A percentile compares a stretch with the other conserved stretches of the same genome.
Evolutionary conservation across 345 rosid species (phyloP).

Genomic region (Boechera divaricarpa): DNA sequence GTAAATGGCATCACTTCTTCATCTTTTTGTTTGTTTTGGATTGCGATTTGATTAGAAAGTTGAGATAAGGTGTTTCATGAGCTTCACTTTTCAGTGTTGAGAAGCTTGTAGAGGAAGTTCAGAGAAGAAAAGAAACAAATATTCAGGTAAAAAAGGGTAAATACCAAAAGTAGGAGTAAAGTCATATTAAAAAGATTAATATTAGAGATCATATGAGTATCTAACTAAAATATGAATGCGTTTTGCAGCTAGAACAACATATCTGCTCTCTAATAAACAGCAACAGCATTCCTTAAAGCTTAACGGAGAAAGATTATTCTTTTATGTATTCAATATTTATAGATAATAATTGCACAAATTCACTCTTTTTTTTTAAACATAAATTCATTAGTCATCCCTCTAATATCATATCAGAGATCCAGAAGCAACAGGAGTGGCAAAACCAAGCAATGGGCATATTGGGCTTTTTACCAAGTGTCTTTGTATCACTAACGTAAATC

Average conservation of each 20-base stretch:
- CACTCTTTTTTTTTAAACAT: not conserved
- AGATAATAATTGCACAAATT: slow-evolving; percentile 1
- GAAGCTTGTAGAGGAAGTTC: slow-evolving; percentile 75
- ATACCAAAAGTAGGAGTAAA: not conserved
- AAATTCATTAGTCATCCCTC: not conserved
- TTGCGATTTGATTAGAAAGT: not conserved
- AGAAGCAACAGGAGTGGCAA: slow-evolving; percentile 10
- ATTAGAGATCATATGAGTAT: not conserved
- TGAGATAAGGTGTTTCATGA: slow-evolving; percentile 22
- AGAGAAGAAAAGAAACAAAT: slow-evolving; percentile 66
- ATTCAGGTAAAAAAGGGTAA: slow-evolving; percentile 53
- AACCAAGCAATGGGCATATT: not conserved
- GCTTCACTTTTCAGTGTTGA: slow-evolving; percentile 55
- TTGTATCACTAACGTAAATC: slow-evolving; percentile 5
- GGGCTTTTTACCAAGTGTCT: slow-evolving; percentile 5
- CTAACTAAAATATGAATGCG: not conserved
- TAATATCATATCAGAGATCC: slow-evolving; percentile 16
- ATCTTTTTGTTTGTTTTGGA: not conserved
- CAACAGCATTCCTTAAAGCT: slow-evolving; percentile 20
- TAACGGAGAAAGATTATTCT: slow-evolving; percentile 19
- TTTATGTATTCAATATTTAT: slow-evolving; percentile 4
- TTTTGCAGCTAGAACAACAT: slow-evolving; percentile 37
- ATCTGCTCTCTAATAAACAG: slow-evolving; percentile 21
- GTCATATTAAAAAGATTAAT: not conserved
- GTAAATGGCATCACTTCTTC: slow-evolving; percentile 50